phyloP scores from a whole-genome alignment of 306 rosid species.

The Fragaria vesca region DNA sequence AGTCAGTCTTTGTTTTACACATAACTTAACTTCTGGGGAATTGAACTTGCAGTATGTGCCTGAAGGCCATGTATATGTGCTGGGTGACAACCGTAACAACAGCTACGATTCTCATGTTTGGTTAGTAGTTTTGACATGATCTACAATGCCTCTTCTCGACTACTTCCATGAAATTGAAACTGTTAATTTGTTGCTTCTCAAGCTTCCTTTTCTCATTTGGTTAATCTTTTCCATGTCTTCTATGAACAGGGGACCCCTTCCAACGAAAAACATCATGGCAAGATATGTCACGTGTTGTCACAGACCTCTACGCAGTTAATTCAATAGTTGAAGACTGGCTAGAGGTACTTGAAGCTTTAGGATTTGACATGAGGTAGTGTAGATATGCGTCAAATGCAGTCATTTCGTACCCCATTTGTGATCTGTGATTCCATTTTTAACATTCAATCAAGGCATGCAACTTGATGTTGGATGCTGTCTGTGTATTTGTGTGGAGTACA shows the following conservation, averaged over 20 bases:
- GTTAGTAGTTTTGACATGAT: slow-evolving; percentile 34
- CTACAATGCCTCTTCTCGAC: background rate
- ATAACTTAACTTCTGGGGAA: slow-evolving; percentile 8
- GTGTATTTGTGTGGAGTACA: background rate
- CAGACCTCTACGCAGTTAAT: slow-evolving; percentile 35
- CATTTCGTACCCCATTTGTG: background rate
- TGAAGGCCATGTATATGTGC: slow-evolving; percentile 71
- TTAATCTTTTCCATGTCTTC: slow-evolving; percentile 1
- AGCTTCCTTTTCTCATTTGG: background rate
- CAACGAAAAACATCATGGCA: slow-evolving; percentile 37
- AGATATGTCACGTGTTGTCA: slow-evolving; percentile 43
- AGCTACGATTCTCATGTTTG: slow-evolving; percentile 81
- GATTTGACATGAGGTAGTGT: background rate
- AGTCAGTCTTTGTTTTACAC: background rate
- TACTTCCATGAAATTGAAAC: background rate
- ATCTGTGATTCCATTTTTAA: background rate
- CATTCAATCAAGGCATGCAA: background rate
- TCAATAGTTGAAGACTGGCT: background rate
- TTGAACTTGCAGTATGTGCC: slow-evolving; percentile 69
- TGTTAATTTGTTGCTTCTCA: background rate
- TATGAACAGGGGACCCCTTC: slow-evolving; percentile 53
- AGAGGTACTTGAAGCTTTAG: slow-evolving; percentile 2
- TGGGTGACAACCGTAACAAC: slow-evolving; percentile 90
- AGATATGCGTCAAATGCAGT: background rate
- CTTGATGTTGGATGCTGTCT: background rate